phyloP scores from a whole-genome alignment of 2,329 filamentous ascomycete species.

The Ceratocystis harringtonii region DNA sequence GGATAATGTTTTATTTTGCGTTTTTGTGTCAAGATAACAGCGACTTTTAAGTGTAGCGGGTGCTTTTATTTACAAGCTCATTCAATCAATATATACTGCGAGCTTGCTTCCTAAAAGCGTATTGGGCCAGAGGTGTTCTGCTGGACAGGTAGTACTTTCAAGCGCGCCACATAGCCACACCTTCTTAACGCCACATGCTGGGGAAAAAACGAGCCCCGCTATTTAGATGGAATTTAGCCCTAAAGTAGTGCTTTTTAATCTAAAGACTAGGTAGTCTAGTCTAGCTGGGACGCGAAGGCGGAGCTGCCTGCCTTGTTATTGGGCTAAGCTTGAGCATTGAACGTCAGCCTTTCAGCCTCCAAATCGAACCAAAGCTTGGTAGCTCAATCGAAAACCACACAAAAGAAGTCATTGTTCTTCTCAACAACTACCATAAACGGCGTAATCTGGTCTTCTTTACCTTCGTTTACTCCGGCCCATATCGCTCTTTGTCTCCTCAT shows the following conservation, averaged over 20 bases:
- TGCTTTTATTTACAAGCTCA: too few species aligned
- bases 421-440: background rate
- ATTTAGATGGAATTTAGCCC: background rate
- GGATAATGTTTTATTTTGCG: background rate
- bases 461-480: conserved; percentile 5
- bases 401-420: background rate
- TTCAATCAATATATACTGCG: background rate
- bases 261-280: background rate
- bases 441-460: background rate
- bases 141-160: too few species aligned
- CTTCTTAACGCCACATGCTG: background rate
- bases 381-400: background rate
- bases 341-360: conserved; percentile 9
- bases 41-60: too few species aligned
- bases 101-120: background rate
- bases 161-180: conserved; percentile 1
- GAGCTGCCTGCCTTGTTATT: conserved; percentile 5
- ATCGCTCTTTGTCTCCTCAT: conserved; percentile 5
- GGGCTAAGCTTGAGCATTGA: background rate
- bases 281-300: conserved; percentile 3
- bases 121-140: background rate
- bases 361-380: background rate
- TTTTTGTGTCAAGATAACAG: too few species aligned
- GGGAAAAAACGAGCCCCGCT: background rate
- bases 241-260: background rate